Evolutionary conservation across 2,329 filamentous ascomycete species (phyloP), one percentile per base, ranked within the genome.

Genomic region (Chalara sp.): DNA sequence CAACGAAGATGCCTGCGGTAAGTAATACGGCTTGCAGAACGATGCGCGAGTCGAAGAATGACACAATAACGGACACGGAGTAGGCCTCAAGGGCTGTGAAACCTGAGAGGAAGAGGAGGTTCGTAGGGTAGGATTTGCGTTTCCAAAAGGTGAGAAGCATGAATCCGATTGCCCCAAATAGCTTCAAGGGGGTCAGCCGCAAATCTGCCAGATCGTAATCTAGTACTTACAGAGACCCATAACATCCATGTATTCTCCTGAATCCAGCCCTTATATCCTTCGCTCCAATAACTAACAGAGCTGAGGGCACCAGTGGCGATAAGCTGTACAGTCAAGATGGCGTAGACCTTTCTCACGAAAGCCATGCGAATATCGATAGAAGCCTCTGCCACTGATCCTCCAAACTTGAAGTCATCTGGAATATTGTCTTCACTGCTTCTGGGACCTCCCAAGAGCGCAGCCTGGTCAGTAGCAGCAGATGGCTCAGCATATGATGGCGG

Each of bases 401-500:
- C 93, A 66, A 95, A 97, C 87, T 96, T 97, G 82, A 97, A 97
- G 71, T 97, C 92, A 73, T 97, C 92, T 1, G 92, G 92, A 43
- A 97, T 68, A 65, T 96, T 95, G 71, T 96, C 92, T 65, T 91
- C 83, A 69, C 91, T 91, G 66, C 77, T 79, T 62, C 91, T 83
- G 47, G 89, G 83, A 43, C 78, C 85, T 51, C 87, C 79, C 28
- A 79, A 72, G 10, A 72, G 71, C 54, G 73, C 69, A 28, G 30
- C 13, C 56, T 79, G 76, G 61, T 76, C 75, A 53, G 77, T 70
- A 30, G 72, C 69, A 37, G 79, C 74, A 37, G 81, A 77, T 54
- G 75, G 69, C 53, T 71, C 73, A 66, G 80, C 78, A 74, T 96
- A 96, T 54, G 87, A 87, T 21, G 92, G 92, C 58, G 92, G 91